Conservation (phyloP, 305 asterid genomes). For the Fraxinus paxiana region DNA sequence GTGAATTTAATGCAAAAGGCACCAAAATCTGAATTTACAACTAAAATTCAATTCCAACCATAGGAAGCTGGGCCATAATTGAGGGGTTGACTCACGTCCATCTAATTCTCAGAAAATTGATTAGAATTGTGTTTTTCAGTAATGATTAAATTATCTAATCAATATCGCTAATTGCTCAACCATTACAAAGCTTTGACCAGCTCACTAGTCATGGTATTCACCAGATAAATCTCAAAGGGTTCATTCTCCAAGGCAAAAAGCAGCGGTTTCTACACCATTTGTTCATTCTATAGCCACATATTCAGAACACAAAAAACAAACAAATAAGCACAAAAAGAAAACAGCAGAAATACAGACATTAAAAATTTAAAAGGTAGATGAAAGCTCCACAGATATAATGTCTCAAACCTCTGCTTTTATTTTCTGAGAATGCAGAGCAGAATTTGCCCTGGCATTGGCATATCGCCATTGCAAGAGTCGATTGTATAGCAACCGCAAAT, state of each 20-base stretch:
- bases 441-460: slow-evolving; percentile 53
- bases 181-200: background rate
- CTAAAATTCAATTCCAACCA: background rate
- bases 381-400: slow-evolving; percentile 10
- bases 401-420: slow-evolving; percentile 65
- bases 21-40: background rate
- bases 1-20: slow-evolving; percentile 7
- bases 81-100: background rate
- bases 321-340: background rate
- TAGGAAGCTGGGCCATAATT: background rate
- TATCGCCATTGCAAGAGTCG: slow-evolving; percentile 84
- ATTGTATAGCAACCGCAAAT: slow-evolving; percentile 64
- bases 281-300: background rate
- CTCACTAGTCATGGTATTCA: slow-evolving; percentile 1
- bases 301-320: background rate
- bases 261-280: background rate
- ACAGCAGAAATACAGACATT: background rate
- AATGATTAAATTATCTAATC: background rate
- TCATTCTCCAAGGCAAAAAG: background rate
- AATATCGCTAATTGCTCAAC: background rate
- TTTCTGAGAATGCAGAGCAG: slow-evolving; percentile 47
- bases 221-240: background rate
- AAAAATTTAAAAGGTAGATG: slow-evolving; percentile 14
- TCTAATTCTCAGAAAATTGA: background rate
- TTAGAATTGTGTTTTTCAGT: background rate